Base-by-base conservation (phyloP, 1,284 basidiomycete genomes). In the Grifola frondosa region DNA sequence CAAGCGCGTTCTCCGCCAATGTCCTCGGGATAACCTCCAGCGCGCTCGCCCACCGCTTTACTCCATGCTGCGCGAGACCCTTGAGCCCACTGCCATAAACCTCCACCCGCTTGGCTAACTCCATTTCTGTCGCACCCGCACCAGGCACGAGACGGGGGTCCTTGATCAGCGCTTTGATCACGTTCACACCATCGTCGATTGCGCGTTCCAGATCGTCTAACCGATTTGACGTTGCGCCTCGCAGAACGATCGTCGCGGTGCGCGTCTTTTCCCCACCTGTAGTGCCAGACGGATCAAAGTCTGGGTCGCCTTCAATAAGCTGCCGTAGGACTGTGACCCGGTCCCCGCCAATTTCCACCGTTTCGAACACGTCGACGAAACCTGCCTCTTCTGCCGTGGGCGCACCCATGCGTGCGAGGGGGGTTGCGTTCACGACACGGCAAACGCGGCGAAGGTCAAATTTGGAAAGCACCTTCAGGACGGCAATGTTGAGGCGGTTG, bases 301-400 rank as follows among this genome's bases (percentile, higher is more conserved):
- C 82, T 1, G 65, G 64, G 21, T 89, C 85, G 22, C 74, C 78
- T 13, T 70, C 70, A 5, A 66, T 58, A n/a, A 89, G 79, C 66
- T 99, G 97, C 31, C 96, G 80, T 55, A 99, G 82, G 0, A 99
- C 95, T 2, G 95, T 98, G 26, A 98, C 97, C 37, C 96, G 86
- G 70, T 99, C 97, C 6, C 97, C 97, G 33, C 97, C 97, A 56
- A 99, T 90, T 67, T 99, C 97, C 48, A 88, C 85, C 25, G 90
- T 92, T 75, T 99, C 95, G 60, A 98, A 89, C 19, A 97, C 77
- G 63, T 99, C 96, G 52, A 97, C 82, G 61, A 78, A 87, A 26
- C 97, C 97, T 6, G 92, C 93, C 71, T 99, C 97, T 67, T 99
- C 97, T 0, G 94, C 81, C 15, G 92, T 96, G 3, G 97, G 96